These are phyloP conservation scores for Spinellus fusiger DNA, from an alignment of 192 early-diverging fungal genomes.

Conservation along the genomic window DNA sequence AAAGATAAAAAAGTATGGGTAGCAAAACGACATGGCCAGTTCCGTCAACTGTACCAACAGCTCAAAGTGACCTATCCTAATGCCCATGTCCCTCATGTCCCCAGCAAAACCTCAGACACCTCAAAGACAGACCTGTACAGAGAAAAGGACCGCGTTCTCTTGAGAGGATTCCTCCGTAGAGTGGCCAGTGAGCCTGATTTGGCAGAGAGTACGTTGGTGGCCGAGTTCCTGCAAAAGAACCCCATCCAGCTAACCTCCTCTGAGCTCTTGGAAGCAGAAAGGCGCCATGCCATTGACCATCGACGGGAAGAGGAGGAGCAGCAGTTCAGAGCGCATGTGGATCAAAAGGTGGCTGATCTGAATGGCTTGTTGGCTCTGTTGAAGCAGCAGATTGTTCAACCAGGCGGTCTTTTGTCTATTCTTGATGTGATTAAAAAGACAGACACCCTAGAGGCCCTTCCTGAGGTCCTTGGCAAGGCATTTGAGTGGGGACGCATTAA, in stretches of 20 bases:
- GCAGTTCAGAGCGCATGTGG: slow-evolving; percentile 40
- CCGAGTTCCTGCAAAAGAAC: slow-evolving; percentile 35
- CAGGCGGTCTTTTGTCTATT: slow-evolving; percentile 32
- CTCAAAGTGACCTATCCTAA: slow-evolving; percentile 38
- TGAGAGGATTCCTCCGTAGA: slow-evolving; percentile 37
- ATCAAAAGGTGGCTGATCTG: slow-evolving; percentile 37
- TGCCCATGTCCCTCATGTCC: slow-evolving; percentile 38
- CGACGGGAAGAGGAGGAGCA: slow-evolving; percentile 33
- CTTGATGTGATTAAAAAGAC: slow-evolving; percentile 27
- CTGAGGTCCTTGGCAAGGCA: slow-evolving; percentile 31
- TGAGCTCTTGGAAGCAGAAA: slow-evolving; percentile 31
- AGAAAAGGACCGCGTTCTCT: slow-evolving; percentile 46
- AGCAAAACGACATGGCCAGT: slow-evolving; percentile 40
- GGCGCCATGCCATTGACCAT: slow-evolving; percentile 35
- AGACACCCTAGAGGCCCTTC: slow-evolving; percentile 34
- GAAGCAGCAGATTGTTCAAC: slow-evolving; percentile 38
- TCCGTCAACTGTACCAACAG: slow-evolving; percentile 36
- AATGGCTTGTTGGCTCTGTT: slow-evolving; percentile 40
- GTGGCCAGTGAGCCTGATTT: slow-evolving; percentile 28
- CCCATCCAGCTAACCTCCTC: slow-evolving; percentile 27
- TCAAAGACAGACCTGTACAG: slow-evolving; percentile 25
- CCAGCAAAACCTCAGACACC: slow-evolving; percentile 29
- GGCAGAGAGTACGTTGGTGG: slow-evolving; percentile 25
- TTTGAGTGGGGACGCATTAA: slow-evolving; percentile 52
- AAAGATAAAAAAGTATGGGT: slow-evolving; percentile 15